Base-by-base conservation (phyloP, 352 stramenopile genomes). In the Saprolegnia parasitica region DNA sequence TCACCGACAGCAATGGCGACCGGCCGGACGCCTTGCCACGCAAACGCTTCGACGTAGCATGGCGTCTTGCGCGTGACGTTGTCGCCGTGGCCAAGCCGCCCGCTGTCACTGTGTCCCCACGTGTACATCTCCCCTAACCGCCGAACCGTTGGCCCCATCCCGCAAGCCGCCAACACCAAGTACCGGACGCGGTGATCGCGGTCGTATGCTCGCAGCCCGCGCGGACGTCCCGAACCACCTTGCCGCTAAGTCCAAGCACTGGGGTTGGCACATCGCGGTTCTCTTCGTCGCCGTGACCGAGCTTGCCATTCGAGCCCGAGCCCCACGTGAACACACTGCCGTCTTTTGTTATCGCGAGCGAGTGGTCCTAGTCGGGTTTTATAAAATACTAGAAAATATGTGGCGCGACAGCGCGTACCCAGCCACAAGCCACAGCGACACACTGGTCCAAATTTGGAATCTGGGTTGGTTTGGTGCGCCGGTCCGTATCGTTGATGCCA, bases 31-130 rank as follows among this genome's bases (percentile, higher is more conserved):
- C 77, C 78, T 15, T 66, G 78, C 21, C 85, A 71, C 0, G 68
- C 57, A 63, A 92, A 90, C 8, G 79, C 56, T 18, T 91, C 81
- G 35, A 95, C 73, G 60, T 75, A 67, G 4, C 78, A 86, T 16
- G 87, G 87, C 0, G 71, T 45, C 66, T 93, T 95, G 0, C 75
- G 72, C 11, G 85, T 90, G 42, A 78, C 49, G 40, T 68, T 88
- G 62, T 93, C 84, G 0, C 87, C 87, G 23, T 90, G 83, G 1
- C 87, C 87, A 39, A 95, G 73, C 4, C 87, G 78, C 2, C 87
- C 87, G 52, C 85, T 95, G 45, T 95, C 87, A 15, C 87, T 84
- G 37, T 95, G 85, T 0, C 87, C 85, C 61, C 84, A 93, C n/a
- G 82, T 91, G 78, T 80, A 93, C 20, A 93, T 47, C 47, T 91